These are phyloP conservation scores for Cercospora brassicicola DNA, from an alignment of 2,329 filamentous ascomycete genomes.

Conservation along the genomic window DNA sequence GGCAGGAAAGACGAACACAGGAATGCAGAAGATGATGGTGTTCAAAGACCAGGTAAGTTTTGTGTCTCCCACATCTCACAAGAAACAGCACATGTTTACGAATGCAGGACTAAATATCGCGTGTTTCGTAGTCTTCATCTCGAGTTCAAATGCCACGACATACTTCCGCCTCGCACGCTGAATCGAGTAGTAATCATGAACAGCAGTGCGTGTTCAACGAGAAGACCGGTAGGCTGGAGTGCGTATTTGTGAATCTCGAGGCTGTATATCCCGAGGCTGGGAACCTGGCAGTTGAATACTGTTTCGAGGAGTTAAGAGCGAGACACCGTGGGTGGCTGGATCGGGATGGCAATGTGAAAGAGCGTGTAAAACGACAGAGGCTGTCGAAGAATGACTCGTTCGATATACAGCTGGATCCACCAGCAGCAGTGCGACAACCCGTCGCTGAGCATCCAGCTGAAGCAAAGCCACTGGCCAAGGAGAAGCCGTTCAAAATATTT, in stretches of 20 bases:
- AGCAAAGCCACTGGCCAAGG: not conserved
- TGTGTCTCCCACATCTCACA: slow-evolving; percentile 34
- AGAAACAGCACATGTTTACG: slow-evolving; percentile 67
- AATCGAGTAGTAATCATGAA: slow-evolving; percentile 46
- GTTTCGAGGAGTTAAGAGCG: slow-evolving; percentile 90
- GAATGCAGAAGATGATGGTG: slow-evolving; percentile 77
- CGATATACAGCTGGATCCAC: slow-evolving; percentile 25
- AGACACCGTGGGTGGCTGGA: slow-evolving; percentile 67
- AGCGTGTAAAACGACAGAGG: slow-evolving; percentile 22
- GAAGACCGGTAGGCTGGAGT: slow-evolving; percentile 77
- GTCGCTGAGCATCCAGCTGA: not conserved
- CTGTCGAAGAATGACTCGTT: slow-evolving; percentile 23
- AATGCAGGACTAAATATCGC: slow-evolving; percentile 88
- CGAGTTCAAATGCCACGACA: slow-evolving; percentile 30
- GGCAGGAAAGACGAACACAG: slow-evolving; percentile 77
- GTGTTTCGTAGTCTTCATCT: slow-evolving; percentile 41
- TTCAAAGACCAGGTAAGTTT: slow-evolving; percentile 93
- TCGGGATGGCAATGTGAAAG: slow-evolving; percentile 52
- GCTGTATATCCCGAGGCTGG: slow-evolving; percentile 78
- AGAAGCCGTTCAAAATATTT: slow-evolving; percentile 15
- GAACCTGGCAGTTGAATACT: slow-evolving; percentile 69
- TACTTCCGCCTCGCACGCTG: slow-evolving; percentile 27
- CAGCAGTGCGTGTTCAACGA: slow-evolving; percentile 81
- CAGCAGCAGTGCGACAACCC: slow-evolving; percentile 2
- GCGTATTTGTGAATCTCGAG: slow-evolving; percentile 83